phyloP scores from a whole-genome alignment of 2,329 filamentous ascomycete species.

The Ophiostoma sp. region DNA sequence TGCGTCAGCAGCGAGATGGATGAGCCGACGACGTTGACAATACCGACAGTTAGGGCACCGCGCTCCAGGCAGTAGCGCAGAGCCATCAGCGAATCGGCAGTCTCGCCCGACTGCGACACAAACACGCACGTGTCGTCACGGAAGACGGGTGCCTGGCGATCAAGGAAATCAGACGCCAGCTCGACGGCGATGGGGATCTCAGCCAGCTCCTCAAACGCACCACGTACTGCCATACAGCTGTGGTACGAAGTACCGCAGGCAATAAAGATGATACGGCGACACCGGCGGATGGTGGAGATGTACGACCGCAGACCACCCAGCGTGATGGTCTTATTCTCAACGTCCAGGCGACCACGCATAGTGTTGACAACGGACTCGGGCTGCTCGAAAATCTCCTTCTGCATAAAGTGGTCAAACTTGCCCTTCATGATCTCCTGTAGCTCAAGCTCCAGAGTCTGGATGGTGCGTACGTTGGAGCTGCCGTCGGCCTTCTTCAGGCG shows the following conservation, averaged over 20 bases:
- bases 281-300: slow-evolving; percentile 92
- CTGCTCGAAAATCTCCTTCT: slow-evolving; percentile 99
- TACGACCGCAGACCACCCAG: slow-evolving; percentile 94
- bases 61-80: slow-evolving; percentile 97
- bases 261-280: slow-evolving; percentile 97
- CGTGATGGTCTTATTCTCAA: slow-evolving; percentile 88
- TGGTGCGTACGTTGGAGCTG: slow-evolving; percentile 92
- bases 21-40: slow-evolving; percentile 97
- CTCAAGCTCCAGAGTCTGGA: slow-evolving; percentile 97
- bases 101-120: slow-evolving; percentile 97
- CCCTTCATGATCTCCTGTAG: slow-evolving; percentile 99
- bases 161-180: slow-evolving; percentile 95
- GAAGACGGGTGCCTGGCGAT: slow-evolving; percentile 95
- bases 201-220: slow-evolving; percentile 94
- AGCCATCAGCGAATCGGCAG: slow-evolving; percentile 93
- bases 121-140: slow-evolving; percentile 98
- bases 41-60: slow-evolving; percentile 92
- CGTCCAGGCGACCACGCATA: slow-evolving; percentile 96
- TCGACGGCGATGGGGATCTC: slow-evolving; percentile 98
- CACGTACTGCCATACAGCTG: slow-evolving; percentile 98
- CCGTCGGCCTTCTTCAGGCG: slow-evolving; percentile 95
- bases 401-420: slow-evolving; percentile 99
- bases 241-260: slow-evolving; percentile 98
- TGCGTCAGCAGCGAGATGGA: slow-evolving; percentile 97
- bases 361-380: slow-evolving; percentile 99